Base-by-base conservation (phyloP, 2,329 filamentous ascomycete species). In the Calonectria hongkongensis region DNA sequence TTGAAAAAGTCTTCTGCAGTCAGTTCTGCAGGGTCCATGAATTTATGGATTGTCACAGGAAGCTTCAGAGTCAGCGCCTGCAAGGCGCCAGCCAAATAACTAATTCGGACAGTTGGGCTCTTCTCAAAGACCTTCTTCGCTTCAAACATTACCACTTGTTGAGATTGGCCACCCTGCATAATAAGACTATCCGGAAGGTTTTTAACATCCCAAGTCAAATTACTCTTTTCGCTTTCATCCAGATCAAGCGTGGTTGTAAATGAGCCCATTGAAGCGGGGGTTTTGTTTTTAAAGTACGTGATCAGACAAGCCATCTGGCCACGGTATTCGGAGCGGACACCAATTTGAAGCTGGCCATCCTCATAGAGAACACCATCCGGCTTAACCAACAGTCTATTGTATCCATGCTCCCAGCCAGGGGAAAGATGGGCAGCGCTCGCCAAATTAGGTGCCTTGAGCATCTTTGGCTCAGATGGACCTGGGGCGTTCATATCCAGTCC, bases 1-100 rank as follows among this genome's bases (percentile, higher is more conserved):
- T 97, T 98, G 90, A 99, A 99, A 85, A 98, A 99, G 82, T 99
- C 97, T 66, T 99, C 97, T 0, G 93, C 92, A 8, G 91, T 91
- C 47, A 99, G 88, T 70, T 97, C 93, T 0, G 97, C 96, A 0
- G 94, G 92, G 75, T 98, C 96, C 95, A 98, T 98, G 82, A 98
- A 99, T 83, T 98, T 98, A 85, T 98, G 96, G 67, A 96, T 91
- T 0, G 94, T 88, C 4, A 99, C 91, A 0, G 97, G 97, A 5
- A 99, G 89, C 83, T 97, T 96, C 48, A 99, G 87, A 0, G 97
- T 99, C 47, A 98, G 88, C 1, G 95, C 96, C 84, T 99, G 97
- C 70, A 99, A 87, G 2, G 97, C 95, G 74, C 97, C 97, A 0
- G 97, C 96, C 56, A 99, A 90, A 83, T 98, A 99, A 66, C 95